Evolutionary conservation across 139 green algal species (phyloP).

Genomic region (Volvox reticuliferus): DNA sequence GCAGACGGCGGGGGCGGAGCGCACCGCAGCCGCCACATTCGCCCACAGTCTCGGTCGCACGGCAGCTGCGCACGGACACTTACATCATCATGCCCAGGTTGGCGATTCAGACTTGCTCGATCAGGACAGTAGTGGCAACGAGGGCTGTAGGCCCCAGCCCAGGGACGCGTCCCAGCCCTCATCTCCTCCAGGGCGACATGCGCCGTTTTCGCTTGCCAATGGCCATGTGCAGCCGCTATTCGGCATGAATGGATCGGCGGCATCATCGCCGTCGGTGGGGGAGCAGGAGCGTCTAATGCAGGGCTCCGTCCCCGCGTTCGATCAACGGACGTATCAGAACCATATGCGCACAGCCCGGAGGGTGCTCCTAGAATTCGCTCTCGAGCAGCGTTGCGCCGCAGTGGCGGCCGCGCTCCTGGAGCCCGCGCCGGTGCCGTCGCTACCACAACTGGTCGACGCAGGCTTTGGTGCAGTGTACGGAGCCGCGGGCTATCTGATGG

Average conservation of each 20-base stretch:
- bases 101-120: not conserved
- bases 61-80: not conserved
- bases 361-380: not conserved
- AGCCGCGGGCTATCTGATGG: not conserved
- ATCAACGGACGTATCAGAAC: not conserved
- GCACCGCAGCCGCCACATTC: not conserved
- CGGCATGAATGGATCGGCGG: not conserved
- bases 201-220: not conserved
- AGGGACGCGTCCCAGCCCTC: not conserved
- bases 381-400: conserved; percentile 12
- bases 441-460: not conserved
- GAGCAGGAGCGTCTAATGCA: not conserved
- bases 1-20: not conserved
- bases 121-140: not conserved
- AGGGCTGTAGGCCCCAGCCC: not conserved
- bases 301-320: not conserved
- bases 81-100: not conserved
- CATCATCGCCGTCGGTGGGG: not conserved
- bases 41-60: not conserved
- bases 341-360: not conserved
- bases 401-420: not conserved
- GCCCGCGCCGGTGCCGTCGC: not conserved
- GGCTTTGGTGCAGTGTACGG: not conserved
- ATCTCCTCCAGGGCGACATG: not conserved
- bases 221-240: not conserved